A percentile compares a stretch with the other conserved stretches of the same genome.
Evolutionary conservation across 768 basidiomycete genomes (phyloP).

Genomic region (Favolaschia claudopus): DNA sequence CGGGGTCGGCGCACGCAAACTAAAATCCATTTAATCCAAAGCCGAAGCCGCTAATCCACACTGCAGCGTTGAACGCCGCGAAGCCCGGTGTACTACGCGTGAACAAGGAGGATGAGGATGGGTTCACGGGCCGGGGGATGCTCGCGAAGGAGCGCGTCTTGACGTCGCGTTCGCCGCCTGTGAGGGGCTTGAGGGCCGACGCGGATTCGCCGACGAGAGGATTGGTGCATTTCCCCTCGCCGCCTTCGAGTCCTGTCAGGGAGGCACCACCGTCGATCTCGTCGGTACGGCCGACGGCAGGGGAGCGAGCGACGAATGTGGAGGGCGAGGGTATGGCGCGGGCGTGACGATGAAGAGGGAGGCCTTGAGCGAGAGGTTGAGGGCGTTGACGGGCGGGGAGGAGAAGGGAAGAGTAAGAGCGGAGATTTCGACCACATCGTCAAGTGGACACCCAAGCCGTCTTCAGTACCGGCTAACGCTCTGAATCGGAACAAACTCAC

Average conservation of each 20-base stretch:
- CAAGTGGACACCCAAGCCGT: too few relatives aligned
- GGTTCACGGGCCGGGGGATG: conserved; percentile 50
- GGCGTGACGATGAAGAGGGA: conserved; percentile 22
- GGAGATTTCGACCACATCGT: background rate
- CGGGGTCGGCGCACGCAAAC: conserved; percentile 37
- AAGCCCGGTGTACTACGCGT: background rate
- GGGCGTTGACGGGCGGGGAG: conserved; percentile 39
- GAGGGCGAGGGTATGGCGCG: too few relatives aligned
- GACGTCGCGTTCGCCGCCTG: conserved; percentile 25
- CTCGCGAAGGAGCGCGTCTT: conserved; percentile 21
- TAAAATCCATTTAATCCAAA: too few relatives aligned
- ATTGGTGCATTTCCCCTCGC: conserved; percentile 21
- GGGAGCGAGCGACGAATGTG: too few relatives aligned
- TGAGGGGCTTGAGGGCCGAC: too few relatives aligned
- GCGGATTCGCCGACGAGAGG: too few relatives aligned
- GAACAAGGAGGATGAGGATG: conserved; percentile 34
- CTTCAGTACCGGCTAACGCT: too few relatives aligned
- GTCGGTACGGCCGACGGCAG: too few relatives aligned
- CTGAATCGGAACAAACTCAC: too few relatives aligned
- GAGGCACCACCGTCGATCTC: conserved; percentile 20
- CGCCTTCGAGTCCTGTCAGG: conserved; percentile 15
- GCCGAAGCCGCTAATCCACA: conserved; percentile 60
- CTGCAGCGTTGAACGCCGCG: conserved; percentile 46
- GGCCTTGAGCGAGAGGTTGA: conserved; percentile 46
- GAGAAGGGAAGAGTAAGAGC: conserved; percentile 10